Percentiles rank a stretch among this genome's conserved stretches.
phyloP scores from a whole-genome alignment of 73 alveolate species.

The Paramecium biaurelia region DNA sequence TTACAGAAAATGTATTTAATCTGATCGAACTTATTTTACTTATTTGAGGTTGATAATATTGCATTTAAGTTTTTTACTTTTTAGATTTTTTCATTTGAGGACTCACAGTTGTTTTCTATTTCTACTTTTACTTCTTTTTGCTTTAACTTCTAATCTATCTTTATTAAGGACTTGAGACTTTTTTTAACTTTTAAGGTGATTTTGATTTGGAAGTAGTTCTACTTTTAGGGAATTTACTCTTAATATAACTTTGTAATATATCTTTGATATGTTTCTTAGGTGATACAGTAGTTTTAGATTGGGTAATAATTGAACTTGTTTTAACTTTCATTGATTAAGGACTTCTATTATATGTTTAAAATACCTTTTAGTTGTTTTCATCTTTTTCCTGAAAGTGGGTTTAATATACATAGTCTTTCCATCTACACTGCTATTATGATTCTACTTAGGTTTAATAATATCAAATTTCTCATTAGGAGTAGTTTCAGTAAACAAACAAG shows the following conservation, averaged over 20 bases:
- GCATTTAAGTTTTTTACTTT: neutral
- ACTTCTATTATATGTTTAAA: neutral
- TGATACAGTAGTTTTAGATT: neutral
- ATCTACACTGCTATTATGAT: neutral
- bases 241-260: neutral
- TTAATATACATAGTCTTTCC: neutral
- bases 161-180: neutral
- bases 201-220: neutral
- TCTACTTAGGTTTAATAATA: neutral
- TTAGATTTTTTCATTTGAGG: neutral
- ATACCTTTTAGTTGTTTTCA: constrained; percentile 23
- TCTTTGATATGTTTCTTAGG: neutral
- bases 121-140: neutral
- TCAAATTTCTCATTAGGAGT: neutral
- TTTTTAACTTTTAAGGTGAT: constrained; percentile 20
- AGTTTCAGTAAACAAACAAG: neutral
- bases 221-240: neutral
- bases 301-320: neutral
- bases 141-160: neutral
- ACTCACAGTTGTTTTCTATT: neutral
- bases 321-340: neutral
- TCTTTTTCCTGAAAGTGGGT: neutral
- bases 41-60: neutral
- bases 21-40: constrained; percentile 8
- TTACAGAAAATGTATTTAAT: neutral